Conservation (phyloP, 2,329 filamentous ascomycete genomes). For the Aureobasidium sp. region DNA sequence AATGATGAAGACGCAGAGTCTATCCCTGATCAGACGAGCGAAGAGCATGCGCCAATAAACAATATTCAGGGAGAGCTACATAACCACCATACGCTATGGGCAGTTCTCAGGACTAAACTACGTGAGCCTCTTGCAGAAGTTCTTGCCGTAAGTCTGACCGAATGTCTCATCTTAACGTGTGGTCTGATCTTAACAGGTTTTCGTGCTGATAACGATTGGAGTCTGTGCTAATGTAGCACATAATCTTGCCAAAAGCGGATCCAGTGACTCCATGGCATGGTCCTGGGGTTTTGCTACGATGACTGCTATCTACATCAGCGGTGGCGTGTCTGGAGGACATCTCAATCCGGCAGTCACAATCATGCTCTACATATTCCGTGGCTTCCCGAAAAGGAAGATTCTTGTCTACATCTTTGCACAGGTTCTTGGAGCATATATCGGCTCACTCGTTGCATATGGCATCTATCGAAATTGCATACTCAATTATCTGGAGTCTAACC, state of each 20-base stretch:
- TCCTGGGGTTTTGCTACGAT: constrained; percentile 38
- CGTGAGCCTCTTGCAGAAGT: constrained; percentile 49
- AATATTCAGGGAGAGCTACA: constrained; percentile 42
- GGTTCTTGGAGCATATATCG: constrained; percentile 46
- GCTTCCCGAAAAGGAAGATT: constrained; percentile 47
- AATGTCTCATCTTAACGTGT: not conserved
- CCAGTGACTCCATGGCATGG: constrained; percentile 37
- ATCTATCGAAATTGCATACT: constrained; percentile 30
- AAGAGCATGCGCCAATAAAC: constrained; percentile 23
- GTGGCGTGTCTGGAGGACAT: constrained; percentile 41
- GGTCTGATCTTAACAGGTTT: not conserved
- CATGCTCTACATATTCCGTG: constrained; percentile 38
- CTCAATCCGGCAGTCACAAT: constrained; percentile 43
- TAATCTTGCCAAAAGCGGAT: constrained; percentile 34
- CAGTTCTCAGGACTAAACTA: constrained; percentile 43
- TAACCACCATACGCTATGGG: constrained; percentile 40
- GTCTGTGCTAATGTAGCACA: constrained; percentile 44
- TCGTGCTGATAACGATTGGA: constrained; percentile 34
- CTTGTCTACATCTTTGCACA: constrained; percentile 46
- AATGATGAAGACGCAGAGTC: not conserved
- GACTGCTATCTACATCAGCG: constrained; percentile 39
- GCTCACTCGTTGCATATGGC: constrained; percentile 41
- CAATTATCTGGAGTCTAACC: constrained; percentile 24
- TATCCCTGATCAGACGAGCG: not conserved
- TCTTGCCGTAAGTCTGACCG: constrained; percentile 34